Percentiles rank a stretch among this genome's conserved stretches.
These are phyloP conservation scores for Thelonectria blattea DNA, from an alignment of 2,329 filamentous ascomycete genomes.

Conservation along the genomic window DNA sequence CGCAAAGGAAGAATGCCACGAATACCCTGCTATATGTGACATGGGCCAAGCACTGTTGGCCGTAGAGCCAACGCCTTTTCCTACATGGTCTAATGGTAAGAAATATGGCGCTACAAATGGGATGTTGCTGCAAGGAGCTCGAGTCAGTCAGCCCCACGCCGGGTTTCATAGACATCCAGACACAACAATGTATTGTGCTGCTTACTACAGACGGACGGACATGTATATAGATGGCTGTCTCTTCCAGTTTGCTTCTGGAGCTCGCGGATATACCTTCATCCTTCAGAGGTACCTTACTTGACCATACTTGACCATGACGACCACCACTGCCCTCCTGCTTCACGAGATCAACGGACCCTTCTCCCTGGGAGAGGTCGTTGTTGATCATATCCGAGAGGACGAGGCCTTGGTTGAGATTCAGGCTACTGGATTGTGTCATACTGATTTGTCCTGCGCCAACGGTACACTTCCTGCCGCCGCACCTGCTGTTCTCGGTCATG, in stretches of 20 bases:
- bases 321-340: conserved; percentile 12
- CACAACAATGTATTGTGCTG: no score
- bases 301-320: conserved; percentile 2
- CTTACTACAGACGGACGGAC: no score
- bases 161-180: no score
- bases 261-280: neutral
- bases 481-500: conserved; percentile 16
- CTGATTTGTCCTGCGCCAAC: conserved; percentile 12
- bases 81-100: no score
- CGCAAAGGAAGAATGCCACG: no score
- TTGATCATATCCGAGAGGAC: conserved; percentile 11
- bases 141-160: no score
- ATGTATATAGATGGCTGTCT: neutral
- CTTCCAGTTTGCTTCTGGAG: neutral
- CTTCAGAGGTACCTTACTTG: neutral
- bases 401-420: conserved; percentile 16
- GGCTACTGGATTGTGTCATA: conserved; percentile 14
- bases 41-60: no score
- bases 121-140: no score
- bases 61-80: no score
- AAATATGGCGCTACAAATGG: no score
- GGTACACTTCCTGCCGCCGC: conserved; percentile 14
- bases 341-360: conserved; percentile 13
- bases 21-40: no score
- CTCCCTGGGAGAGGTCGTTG: conserved; percentile 5